Conservation (phyloP, 78 protist genomes). For the Planoprotostelium fungivorum region DNA sequence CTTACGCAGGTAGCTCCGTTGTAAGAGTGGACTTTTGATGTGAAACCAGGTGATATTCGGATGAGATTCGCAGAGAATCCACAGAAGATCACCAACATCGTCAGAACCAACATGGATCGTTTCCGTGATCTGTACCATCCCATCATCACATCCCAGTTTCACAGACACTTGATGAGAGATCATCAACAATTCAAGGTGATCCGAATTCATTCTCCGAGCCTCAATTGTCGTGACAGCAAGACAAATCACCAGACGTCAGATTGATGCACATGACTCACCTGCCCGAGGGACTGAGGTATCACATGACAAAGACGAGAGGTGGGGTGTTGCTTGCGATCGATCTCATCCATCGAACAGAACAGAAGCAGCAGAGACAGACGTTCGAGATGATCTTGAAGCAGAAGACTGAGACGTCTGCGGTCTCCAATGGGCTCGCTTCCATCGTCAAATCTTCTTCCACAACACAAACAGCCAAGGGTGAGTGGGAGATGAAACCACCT, state of each 20-base stretch:
- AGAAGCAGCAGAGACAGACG: too few species aligned
- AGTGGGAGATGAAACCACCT: background rate
- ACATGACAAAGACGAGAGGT: too few species aligned
- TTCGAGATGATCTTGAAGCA: background rate
- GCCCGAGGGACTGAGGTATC: background rate
- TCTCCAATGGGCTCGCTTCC: background rate
- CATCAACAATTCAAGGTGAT: background rate
- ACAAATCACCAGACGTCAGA: background rate
- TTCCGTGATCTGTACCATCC: background rate
- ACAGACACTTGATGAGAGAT: background rate
- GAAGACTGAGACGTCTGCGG: background rate
- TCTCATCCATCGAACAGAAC: background rate
- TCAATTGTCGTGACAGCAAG: background rate
- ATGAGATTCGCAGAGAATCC: background rate
- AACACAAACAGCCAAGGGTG: background rate
- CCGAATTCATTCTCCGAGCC: background rate
- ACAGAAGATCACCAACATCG: background rate
- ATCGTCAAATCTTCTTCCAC: background rate
- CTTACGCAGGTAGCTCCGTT: background rate
- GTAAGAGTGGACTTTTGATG: background rate
- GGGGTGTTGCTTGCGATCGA: background rate
- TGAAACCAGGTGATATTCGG: background rate
- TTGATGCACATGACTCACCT: background rate
- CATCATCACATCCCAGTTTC: background rate
- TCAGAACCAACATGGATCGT: background rate